Percentiles rank a stretch among this genome's conserved stretches.
phyloP scores from a whole-genome alignment of 129 eudicot genomes.

The Escallonia herrerae region DNA sequence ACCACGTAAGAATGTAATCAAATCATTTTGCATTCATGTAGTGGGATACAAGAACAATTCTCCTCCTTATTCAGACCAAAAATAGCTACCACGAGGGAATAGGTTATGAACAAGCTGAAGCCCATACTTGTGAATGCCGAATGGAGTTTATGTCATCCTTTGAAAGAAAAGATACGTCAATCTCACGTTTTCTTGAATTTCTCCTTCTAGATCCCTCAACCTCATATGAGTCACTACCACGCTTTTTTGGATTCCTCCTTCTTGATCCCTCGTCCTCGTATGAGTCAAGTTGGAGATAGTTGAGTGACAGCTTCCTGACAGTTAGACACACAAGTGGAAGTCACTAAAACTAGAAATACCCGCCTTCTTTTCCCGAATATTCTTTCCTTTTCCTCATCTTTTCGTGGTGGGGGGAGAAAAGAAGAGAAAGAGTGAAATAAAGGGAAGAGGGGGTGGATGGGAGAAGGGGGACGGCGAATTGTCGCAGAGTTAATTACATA shows the following conservation, averaged over 20 bases:
- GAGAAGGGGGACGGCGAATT: too few species aligned
- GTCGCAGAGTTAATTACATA: too few species aligned
- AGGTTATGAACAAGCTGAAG: constrained; percentile 2
- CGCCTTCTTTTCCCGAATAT: not conserved
- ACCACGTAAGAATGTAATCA: not conserved
- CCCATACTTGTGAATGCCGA: constrained; percentile 76
- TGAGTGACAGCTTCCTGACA: constrained; percentile 74
- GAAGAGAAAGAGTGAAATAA: not conserved
- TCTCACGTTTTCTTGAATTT: constrained; percentile 55
- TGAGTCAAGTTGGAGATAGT: constrained; percentile 55
- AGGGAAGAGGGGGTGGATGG: too few species aligned
- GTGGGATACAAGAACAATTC: not conserved
- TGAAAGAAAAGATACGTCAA: constrained; percentile 47
- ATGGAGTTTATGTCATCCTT: constrained; percentile 56
- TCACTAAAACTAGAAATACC: not conserved
- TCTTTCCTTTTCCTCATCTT: not conserved
- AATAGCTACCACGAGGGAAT: constrained; percentile 1
- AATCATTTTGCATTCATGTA: constrained; percentile 2
- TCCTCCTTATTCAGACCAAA: not conserved
- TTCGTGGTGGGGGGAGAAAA: not conserved
- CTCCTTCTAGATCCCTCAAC: constrained; percentile 66
- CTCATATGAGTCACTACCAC: constrained; percentile 33
- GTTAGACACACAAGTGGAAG: constrained; percentile 4
- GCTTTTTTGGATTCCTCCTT: constrained; percentile 65
- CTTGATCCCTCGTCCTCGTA: constrained; percentile 50